Conservation (phyloP, 352 stramenopile genomes). For the Pythium scleroteichum region DNA sequence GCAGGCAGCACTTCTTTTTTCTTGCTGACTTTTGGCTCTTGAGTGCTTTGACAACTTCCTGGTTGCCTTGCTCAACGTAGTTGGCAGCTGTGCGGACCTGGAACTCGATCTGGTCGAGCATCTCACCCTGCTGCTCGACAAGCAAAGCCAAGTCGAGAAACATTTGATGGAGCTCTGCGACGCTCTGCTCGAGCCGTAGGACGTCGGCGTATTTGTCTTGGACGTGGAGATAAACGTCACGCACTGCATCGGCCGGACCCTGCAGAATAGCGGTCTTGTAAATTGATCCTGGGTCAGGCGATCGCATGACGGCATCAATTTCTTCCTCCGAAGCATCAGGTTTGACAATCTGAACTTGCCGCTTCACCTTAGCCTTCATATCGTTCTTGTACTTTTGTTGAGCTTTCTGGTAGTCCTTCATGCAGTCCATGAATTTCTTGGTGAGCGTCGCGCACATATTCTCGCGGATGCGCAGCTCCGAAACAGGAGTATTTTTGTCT, state of each 20-base stretch:
- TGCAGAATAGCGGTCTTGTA: conserved; percentile 86
- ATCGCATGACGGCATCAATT: conserved; percentile 96
- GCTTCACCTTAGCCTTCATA: conserved; percentile 98
- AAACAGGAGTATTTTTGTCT: conserved; percentile 79
- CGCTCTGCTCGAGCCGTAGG: conserved; percentile 94
- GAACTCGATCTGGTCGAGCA: conserved; percentile 98
- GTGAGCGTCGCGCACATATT: conserved; percentile 97
- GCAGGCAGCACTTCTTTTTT: conserved; percentile 96
- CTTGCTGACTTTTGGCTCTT: conserved; percentile 95
- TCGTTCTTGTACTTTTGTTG: conserved; percentile 98
- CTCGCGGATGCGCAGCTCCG: conserved; percentile 90
- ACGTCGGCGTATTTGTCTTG: conserved; percentile 99
- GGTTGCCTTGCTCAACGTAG: conserved; percentile 97
- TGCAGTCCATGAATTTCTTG: conserved; percentile 98
- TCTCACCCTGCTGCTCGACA: conserved; percentile 97
- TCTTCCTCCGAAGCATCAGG: conserved; percentile 96
- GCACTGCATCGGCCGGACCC: conserved; percentile 74
- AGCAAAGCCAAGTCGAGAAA: conserved; percentile 98
- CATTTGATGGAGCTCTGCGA: conserved; percentile 99
- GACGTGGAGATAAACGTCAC: conserved; percentile 94
- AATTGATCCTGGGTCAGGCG: conserved; percentile 74
- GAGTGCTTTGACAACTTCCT: conserved; percentile 94
- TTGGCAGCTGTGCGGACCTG: conserved; percentile 93
- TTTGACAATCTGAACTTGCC: conserved; percentile 98
- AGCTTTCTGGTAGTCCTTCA: conserved; percentile 97